phyloP scores from a whole-genome alignment of 2,329 filamentous ascomycete species.

The Leptodontidium sp. region DNA sequence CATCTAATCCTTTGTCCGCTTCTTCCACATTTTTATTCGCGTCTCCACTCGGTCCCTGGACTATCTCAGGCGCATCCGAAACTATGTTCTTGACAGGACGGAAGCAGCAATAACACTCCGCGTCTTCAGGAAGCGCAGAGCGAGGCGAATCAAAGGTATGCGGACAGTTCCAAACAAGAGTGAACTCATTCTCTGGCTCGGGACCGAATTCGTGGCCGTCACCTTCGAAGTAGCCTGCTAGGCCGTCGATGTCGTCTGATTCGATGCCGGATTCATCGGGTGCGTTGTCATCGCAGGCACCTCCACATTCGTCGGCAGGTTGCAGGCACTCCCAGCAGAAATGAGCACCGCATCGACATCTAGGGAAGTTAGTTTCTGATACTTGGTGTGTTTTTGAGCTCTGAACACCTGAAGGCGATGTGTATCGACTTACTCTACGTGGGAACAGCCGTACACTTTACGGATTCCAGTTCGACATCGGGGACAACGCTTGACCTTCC shows the following conservation, averaged over 20 bases:
- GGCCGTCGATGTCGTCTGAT: conserved; percentile 40
- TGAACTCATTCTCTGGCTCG: conserved; percentile 35
- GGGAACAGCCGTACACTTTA: conserved; percentile 57
- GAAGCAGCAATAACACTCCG: conserved; percentile 35
- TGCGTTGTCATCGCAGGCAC: conserved; percentile 39
- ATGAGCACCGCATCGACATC: conserved; percentile 57
- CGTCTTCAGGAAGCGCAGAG: neutral
- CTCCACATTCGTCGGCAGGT: conserved; percentile 41
- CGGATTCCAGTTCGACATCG: conserved; percentile 56
- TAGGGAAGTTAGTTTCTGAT: neutral
- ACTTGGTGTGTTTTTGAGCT: neutral
- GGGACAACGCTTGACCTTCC: conserved; percentile 59
- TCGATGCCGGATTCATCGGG: conserved; percentile 43
- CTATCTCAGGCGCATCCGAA: neutral
- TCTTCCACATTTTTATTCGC: neutral
- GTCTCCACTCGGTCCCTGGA: too few species aligned
- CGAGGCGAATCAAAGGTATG: conserved; percentile 24
- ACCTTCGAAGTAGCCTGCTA: conserved; percentile 44
- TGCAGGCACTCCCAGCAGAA: conserved; percentile 57
- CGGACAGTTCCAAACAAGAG: conserved; percentile 32
- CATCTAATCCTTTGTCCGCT: neutral
- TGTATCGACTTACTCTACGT: conserved; percentile 48
- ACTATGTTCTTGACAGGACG: neutral
- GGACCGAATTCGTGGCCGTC: conserved; percentile 49
- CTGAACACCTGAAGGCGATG: neutral